A percentile compares a stretch with the other conserved stretches of the same genome.
Conservation (phyloP, 768 basidiomycete species). For the Suillus luteus region DNA sequence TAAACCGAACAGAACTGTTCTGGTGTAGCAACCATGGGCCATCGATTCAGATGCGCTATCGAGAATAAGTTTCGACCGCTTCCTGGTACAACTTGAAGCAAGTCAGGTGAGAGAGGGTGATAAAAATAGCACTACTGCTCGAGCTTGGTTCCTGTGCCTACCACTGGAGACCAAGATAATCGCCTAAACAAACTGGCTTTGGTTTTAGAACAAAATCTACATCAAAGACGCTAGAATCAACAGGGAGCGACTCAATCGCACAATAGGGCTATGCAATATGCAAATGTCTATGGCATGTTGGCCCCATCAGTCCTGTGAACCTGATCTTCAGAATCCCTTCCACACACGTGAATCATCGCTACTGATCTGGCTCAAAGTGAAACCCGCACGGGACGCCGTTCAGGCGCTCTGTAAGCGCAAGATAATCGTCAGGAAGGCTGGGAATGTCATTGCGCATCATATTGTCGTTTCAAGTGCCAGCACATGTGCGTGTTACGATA, state of each 20-base stretch:
- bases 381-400: neutral
- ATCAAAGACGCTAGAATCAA: neutral
- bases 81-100: neutral
- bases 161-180: neutral
- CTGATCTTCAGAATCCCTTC: constrained; percentile 7
- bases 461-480: neutral
- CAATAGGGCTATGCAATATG: neutral
- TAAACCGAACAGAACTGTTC: neutral
- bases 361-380: neutral
- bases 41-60: neutral
- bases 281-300: neutral
- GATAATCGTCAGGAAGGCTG: neutral
- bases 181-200: neutral
- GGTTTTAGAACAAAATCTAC: neutral
- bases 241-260: neutral
- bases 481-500: neutral
- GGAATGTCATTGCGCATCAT: neutral
- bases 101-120: neutral
- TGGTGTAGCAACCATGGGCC: neutral
- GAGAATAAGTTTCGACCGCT: neutral
- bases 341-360: neutral
- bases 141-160: constrained; percentile 1
- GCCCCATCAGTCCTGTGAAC: constrained; percentile 1
- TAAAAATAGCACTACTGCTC: constrained; percentile 1
- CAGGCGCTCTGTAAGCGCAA: neutral